Evolutionary conservation across 441 rosid species (phyloP), one percentile per base, ranked within the genome.

Genomic region (Gossypium lobatum): DNA sequence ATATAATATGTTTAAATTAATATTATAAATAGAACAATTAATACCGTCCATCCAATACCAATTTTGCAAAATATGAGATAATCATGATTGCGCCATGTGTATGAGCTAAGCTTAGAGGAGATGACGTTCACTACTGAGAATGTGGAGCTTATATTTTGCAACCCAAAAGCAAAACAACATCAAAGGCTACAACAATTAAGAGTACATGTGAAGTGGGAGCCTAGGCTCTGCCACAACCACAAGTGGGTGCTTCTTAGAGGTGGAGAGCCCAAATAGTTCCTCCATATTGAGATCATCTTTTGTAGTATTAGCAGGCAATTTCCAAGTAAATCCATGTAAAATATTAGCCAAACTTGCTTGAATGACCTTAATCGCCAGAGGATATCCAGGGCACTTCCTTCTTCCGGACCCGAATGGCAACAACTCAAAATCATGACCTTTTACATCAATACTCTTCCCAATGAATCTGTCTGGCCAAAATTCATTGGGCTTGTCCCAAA

Each of bases 251-350:
- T 84, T 86, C 71, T 1, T 89, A 0, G 87, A 87, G 21, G 89
- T 85, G 1, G 88, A 81, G 20, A 89, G 87, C 6, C 93, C 93
- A 42, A 80, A 89, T 39, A 82, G 77, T 59, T 89, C 91, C 64
- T 84, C 90, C 93, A 89, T 89, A 20, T 78, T 82, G 72, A 89
- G 34, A 0, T 88, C 84, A 11, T 77, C 72, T 1, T 55, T 31
- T 2, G 18, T 53, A 69, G 75, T 70, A 5, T 57, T 65, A 6
- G 21, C 71, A 6, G 82, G 77, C 61, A 84, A 64, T 73, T 79
- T 82, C 88, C 88, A 84, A 26, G 26, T 20, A 75, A 84, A 84
- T 2, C 87, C 87, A 37, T 84, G 87, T 50, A 82, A 9, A 13
- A 84, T 74, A 77, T 82, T 82, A 3, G 85, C 85, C 74, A 84